Evolutionary conservation across 345 rosid species (phyloP), one percentile per base, ranked within the genome.

Genomic region (Fremontodendron californicum): DNA sequence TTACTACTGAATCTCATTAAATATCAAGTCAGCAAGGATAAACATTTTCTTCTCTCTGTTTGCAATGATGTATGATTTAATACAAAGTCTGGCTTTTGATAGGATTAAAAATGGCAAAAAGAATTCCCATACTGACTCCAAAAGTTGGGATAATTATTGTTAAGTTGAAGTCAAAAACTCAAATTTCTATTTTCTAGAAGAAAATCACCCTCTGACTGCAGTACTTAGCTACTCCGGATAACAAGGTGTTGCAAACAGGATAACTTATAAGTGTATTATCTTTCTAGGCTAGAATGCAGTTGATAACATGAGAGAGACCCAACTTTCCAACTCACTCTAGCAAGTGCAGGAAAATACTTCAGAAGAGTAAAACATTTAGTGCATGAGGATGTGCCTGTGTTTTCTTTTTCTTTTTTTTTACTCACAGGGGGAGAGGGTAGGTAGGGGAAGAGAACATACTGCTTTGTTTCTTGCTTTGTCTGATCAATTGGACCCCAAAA

Each of bases 401-500:
- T 0, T 39, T 40, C 18, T 35, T 40, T 66, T 12, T 9, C 11
- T n/a, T 7, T 52, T 52, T 1, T 33, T 33, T 33, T 33, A 1
- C 35, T 1, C 35, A 33, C 35, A 6, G 1, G 31, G 2, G 5
- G 2, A 43, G 6, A 3, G 16, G 11, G 25, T 19, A 12, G 42
- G 10, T 13, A 2, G 57, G 73, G 66, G 18, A 69, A 25, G 71
- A 67, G 43, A 75, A 63, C 92, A 23, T 92, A 95, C 99, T 87
- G 90, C 81, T 91, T 93, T 42, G 88, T 49, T 58, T 91, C 97
- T 79, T 88, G 92, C 83, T 83, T 89, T 58, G 92, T 86, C 69
- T 91, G 96, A 79, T 91, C 98, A 76, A 84, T 31, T 16, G 99
- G 98, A 52, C 99, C 99, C 97, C 99, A 96, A 81, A 96, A 96